Percentiles rank a stretch among this genome's conserved stretches.
Evolutionary conservation across 352 stramenopile species (phyloP).

Genomic region (Pythium vanterpoolii): DNA sequence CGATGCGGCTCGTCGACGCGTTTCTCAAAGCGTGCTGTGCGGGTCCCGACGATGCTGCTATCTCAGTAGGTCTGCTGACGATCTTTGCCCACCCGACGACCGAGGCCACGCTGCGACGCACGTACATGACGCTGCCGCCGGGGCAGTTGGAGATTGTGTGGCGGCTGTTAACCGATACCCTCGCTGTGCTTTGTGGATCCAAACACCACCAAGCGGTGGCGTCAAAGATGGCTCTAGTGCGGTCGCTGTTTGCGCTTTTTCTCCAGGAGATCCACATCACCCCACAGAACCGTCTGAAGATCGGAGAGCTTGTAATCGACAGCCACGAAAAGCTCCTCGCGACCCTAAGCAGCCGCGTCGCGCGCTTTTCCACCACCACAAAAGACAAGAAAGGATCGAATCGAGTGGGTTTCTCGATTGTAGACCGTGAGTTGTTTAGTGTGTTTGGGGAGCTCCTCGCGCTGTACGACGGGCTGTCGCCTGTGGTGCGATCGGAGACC

Average conservation of each 20-base stretch:
- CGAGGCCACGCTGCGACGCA: slow-evolving; percentile 50
- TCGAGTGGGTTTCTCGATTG: slow-evolving; percentile 28
- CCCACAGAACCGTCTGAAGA: slow-evolving; percentile 63
- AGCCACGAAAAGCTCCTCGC: slow-evolving; percentile 55
- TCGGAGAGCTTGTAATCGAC: slow-evolving; percentile 41
- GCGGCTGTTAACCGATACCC: slow-evolving; percentile 57
- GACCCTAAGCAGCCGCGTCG: slow-evolving; percentile 5
- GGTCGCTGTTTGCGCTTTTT: slow-evolving; percentile 74
- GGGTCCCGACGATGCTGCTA: slow-evolving; percentile 15
- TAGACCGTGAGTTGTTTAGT: slow-evolving; percentile 63
- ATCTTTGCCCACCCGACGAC: slow-evolving; percentile 43
- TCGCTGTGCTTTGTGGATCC: slow-evolving; percentile 26
- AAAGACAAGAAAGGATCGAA: slow-evolving; percentile 10
- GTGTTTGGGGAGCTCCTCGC: slow-evolving; percentile 76
- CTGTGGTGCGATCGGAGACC: slow-evolving; percentile 35
- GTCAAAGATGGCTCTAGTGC: slow-evolving; percentile 44
- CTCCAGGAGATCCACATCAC: slow-evolving; percentile 81
- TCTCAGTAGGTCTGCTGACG: slow-evolving; percentile 38
- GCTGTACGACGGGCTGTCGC: slow-evolving; percentile 54
- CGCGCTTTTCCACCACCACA: slow-evolving; percentile 11
- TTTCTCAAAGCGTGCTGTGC: slow-evolving; percentile 45
- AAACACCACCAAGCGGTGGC: slow-evolving; percentile 7
- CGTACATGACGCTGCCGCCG: slow-evolving; percentile 68
- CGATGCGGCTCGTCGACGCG: slow-evolving; percentile 75
- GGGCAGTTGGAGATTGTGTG: slow-evolving; percentile 81